phyloP scores from a whole-genome alignment of 768 basidiomycete species.

The Asterophora parasitica region DNA sequence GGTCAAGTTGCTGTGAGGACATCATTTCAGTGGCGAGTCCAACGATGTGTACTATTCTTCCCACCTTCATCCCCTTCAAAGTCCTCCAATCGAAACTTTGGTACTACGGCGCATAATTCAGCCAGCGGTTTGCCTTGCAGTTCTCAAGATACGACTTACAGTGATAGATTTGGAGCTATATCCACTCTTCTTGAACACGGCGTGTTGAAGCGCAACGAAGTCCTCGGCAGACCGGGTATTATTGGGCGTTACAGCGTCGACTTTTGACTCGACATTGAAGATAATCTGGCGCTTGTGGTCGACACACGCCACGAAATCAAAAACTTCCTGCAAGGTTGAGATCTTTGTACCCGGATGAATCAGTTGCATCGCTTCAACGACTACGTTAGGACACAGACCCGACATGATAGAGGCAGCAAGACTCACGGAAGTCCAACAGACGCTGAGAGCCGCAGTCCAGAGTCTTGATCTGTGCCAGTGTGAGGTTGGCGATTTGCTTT shows the following conservation, averaged over 20 bases:
- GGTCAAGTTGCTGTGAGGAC: constrained; percentile 45
- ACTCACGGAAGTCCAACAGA: constrained; percentile 53
- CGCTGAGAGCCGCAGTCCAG: constrained; percentile 76
- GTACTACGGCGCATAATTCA: constrained; percentile 36
- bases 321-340: constrained; percentile 69
- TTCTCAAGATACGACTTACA: constrained; percentile 30
- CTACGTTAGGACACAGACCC: no score
- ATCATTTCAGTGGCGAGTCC: not conserved
- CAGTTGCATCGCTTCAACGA: constrained; percentile 52
- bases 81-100: constrained; percentile 86
- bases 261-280: constrained; percentile 81
- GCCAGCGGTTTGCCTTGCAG: no score
- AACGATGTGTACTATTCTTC: not conserved
- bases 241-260: constrained; percentile 50
- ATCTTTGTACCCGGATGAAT: constrained; percentile 66
- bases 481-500: constrained; percentile 71
- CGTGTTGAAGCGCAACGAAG: constrained; percentile 61
- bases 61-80: constrained; percentile 66
- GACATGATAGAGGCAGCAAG: not conserved
- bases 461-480: constrained; percentile 73
- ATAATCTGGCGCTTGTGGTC: constrained; percentile 57
- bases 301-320: constrained; percentile 70
- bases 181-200: constrained; percentile 51
- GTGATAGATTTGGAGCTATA: constrained; percentile 58
- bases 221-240: constrained; percentile 50